A percentile compares a stretch with the other conserved stretches of the same genome.
These are phyloP conservation scores for Coemansia furcata DNA, from an alignment of 192 early-diverging fungal species.

Conservation along the genomic window DNA sequence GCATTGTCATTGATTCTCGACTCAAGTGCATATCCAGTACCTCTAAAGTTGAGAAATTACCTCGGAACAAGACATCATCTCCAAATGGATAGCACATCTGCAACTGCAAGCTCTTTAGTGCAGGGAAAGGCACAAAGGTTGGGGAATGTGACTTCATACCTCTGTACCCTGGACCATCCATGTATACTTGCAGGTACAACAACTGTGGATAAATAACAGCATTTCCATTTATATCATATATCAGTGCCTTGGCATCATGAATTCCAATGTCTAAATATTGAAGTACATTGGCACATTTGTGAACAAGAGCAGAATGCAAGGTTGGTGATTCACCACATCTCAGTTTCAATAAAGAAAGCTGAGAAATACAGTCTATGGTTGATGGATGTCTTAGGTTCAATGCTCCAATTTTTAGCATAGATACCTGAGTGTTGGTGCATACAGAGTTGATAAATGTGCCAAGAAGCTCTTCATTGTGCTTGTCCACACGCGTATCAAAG, in stretches of 20 bases:
- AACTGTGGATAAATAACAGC: background rate
- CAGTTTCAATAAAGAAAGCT: background rate
- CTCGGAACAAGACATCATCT: constrained; percentile 9
- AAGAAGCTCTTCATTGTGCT: background rate
- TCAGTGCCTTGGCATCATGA: background rate
- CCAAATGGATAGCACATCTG: background rate
- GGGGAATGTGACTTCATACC: background rate
- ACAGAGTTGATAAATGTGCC: background rate
- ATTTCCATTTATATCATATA: background rate
- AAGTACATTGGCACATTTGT: background rate
- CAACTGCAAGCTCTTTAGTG: background rate
- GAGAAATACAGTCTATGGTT: background rate
- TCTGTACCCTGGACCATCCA: no score
- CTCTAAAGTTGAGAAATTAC: constrained; percentile 1
- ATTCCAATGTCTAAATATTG: background rate
- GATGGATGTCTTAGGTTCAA: background rate
- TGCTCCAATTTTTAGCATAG: background rate
- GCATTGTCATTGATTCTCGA: background rate
- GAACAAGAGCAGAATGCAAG: background rate
- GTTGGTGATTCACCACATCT: background rate
- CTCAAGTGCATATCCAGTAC: background rate
- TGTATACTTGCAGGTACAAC: background rate
- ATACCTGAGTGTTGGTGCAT: background rate
- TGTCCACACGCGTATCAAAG: background rate
- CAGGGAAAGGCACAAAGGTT: constrained; percentile 4